Evolutionary conservation across 2,329 filamentous ascomycete species (phyloP), one percentile per base, ranked within the genome.

Genomic region (Alternaria ventricosa): DNA sequence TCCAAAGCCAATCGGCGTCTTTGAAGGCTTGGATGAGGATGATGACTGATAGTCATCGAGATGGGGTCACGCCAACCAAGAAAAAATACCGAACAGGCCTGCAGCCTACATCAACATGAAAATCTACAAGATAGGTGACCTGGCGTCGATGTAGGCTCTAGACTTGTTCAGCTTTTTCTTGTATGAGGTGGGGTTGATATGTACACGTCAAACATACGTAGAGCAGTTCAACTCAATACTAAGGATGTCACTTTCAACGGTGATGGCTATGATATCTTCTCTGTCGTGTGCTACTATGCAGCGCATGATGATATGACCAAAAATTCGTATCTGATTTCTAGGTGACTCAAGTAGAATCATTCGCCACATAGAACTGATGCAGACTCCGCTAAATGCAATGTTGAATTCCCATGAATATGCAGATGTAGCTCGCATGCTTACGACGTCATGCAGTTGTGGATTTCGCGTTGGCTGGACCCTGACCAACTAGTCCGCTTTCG

Each of bases 21-120:
- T 63, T 43, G 45, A 45, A 12, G 61, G 61, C 15, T 27, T 63
- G 12, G 61, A 63, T 9, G 61, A 63, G 22, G 43, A 51, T 22
- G 61, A 63, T 11, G 56, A 60, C 15, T 56, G 49, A 53, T 18
- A 10, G 8, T 10, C 27, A 27, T 27, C 27, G 9, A 15, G 36
- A 41, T 36, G n/a, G 9, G 20, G 20, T 25, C 7, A 25, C 23
- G 23, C 7, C 23, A 25, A 25, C 7, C 23, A 25, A 25, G 23
- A 25, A 7, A 25, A 8, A 8, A 25, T 22, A 7, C 23, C 23
- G 23, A 25, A 25, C 23, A 25, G 23, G 23, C 23, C 23, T 25
- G 23, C 23, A 25, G 23, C 23, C 23, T 25, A 25, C 23, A 25
- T 7, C 7, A 25, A 25, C 23, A 25, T 25, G 23, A 7, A 25